Conservation (phyloP, 306 rosid species). For the Mucuna pruriens region DNA sequence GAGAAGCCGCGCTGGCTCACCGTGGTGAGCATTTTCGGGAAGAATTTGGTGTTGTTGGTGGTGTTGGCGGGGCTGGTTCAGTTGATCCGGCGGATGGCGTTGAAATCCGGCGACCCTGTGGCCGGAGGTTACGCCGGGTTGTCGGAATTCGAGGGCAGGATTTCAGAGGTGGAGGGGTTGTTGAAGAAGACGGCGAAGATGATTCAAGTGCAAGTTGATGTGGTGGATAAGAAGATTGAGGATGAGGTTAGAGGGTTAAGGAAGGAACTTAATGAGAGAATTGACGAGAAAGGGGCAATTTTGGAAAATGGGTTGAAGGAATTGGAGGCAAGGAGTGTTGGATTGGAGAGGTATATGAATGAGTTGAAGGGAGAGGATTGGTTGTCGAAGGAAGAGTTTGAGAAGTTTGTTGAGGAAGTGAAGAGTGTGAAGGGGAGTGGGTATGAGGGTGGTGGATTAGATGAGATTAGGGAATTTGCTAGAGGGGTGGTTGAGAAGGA, state of each 20-base stretch:
- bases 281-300: constrained; percentile 57
- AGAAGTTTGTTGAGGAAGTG: constrained; percentile 61
- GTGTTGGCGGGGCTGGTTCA: constrained; percentile 65
- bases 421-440: constrained; percentile 49
- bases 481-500: constrained; percentile 71
- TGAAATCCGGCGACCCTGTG: constrained; percentile 46
- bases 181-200: constrained; percentile 66
- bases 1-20: constrained; percentile 79
- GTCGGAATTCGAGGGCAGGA: constrained; percentile 72
- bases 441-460: constrained; percentile 58
- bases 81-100: constrained; percentile 54
- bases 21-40: constrained; percentile 55
- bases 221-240: constrained; percentile 77
- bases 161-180: constrained; percentile 71
- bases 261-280: constrained; percentile 57
- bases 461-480: constrained; percentile 76
- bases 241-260: constrained; percentile 66
- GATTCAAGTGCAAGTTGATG: constrained; percentile 87
- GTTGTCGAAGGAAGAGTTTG: constrained; percentile 79
- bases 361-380: constrained; percentile 65
- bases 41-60: constrained; percentile 59
- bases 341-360: constrained; percentile 61
- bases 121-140: constrained; percentile 50
- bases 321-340: constrained; percentile 60
- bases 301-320: constrained; percentile 56